Evolutionary conservation across 1,139 yeast genomes (phyloP).

Genomic region (Candida sp.): DNA sequence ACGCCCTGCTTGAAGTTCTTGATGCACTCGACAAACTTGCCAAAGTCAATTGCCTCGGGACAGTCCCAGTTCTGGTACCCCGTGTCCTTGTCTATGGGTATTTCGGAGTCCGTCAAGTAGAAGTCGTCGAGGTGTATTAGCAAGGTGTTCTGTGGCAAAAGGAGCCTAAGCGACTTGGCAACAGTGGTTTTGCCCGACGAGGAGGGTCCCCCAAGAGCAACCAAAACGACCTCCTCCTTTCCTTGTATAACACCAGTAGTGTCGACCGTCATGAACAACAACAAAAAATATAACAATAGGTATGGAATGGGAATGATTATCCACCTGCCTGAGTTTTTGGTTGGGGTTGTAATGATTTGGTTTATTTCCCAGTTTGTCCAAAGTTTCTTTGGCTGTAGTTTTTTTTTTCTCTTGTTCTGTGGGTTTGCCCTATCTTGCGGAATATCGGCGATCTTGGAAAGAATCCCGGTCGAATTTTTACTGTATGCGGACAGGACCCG

Average conservation of each 20-base stretch:
- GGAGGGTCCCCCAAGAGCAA: constrained; percentile 89
- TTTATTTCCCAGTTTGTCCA: not conserved
- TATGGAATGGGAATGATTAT: not conserved
- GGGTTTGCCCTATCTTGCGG: no score
- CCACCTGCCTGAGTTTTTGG: no score
- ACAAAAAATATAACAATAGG: no score
- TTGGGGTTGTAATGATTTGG: no score
- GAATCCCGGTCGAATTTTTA: not conserved
- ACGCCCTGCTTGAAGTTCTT: constrained; percentile 23
- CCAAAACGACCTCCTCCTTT: constrained; percentile 27
- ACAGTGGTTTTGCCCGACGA: constrained; percentile 85
- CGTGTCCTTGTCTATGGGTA: constrained; percentile 62
- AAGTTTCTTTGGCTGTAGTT: not conserved
- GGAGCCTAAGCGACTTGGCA: constrained; percentile 36
- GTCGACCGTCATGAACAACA: not conserved
- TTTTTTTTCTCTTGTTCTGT: not conserved
- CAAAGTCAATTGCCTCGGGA: constrained; percentile 80
- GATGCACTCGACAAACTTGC: constrained; percentile 43
- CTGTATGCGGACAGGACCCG: not conserved
- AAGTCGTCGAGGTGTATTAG: constrained; percentile 90
- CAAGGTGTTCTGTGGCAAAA: constrained; percentile 50
- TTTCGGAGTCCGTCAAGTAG: constrained; percentile 66
- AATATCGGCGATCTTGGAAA: not conserved
- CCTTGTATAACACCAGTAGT: not conserved
- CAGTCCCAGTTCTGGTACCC: constrained; percentile 89